Percentiles rank a stretch among this genome's conserved stretches.
phyloP scores from a whole-genome alignment of 2,329 filamentous ascomycete species.

The Ascochyta fabae region DNA sequence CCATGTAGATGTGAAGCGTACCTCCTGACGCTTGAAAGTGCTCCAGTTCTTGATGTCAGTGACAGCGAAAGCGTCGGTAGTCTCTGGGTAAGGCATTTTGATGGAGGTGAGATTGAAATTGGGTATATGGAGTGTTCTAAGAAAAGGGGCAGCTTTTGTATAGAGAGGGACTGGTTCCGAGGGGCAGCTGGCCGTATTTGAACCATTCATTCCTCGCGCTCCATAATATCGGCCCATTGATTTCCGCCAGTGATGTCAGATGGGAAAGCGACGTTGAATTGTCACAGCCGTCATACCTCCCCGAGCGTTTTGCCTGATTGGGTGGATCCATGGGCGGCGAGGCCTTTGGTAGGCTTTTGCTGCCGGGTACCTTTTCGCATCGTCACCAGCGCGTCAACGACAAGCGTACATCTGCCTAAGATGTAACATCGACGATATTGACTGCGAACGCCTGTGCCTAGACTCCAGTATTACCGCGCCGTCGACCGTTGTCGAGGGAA shows the following conservation, averaged over 20 bases:
- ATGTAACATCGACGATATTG: constrained; percentile 2
- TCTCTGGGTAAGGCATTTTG: constrained; percentile 60
- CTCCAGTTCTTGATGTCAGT: constrained; percentile 67
- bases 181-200: constrained; percentile 38
- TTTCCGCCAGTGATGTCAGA: constrained; percentile 46
- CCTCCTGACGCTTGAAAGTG: constrained; percentile 63
- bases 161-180: constrained; percentile 25
- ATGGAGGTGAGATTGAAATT: constrained; percentile 12
- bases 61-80: constrained; percentile 57
- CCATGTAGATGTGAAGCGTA: constrained; percentile 35
- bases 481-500: neutral
- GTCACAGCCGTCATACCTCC: constrained; percentile 22
- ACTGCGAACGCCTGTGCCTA: neutral
- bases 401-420: neutral
- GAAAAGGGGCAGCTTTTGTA: constrained; percentile 4
- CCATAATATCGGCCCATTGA: constrained; percentile 36
- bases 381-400: constrained; percentile 40
- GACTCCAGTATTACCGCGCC: neutral
- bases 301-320: constrained; percentile 31
- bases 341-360: constrained; percentile 17
- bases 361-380: constrained; percentile 13
- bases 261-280: constrained; percentile 17
- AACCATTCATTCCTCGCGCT: constrained; percentile 24
- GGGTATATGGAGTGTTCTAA: constrained; percentile 5
- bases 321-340: constrained; percentile 10